phyloP scores from a whole-genome alignment of 495 filamentous ascomycete species.

The Parachaetomium inaequale region DNA sequence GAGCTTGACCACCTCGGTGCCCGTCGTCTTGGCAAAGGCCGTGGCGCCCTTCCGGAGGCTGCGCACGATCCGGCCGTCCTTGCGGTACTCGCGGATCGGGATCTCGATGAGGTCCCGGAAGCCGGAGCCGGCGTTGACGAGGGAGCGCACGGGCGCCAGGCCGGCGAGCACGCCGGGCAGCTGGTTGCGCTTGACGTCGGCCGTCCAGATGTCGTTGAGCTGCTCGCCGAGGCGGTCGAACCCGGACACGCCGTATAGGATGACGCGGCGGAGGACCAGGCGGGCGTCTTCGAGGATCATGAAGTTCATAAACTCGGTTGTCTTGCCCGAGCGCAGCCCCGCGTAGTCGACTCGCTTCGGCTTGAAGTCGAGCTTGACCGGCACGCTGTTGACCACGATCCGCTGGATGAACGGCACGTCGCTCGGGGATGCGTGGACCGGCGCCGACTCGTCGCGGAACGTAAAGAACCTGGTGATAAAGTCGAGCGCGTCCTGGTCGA shows the following conservation, averaged over 20 bases:
- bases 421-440: slow-evolving; percentile 49
- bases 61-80: slow-evolving; percentile 88
- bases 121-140: slow-evolving; percentile 86
- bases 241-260: slow-evolving; percentile 86
- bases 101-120: slow-evolving; percentile 82
- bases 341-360: slow-evolving; percentile 95
- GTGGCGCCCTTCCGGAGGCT: slow-evolving; percentile 86
- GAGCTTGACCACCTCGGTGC: slow-evolving; percentile 83
- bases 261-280: slow-evolving; percentile 81
- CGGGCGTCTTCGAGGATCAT: slow-evolving; percentile 85
- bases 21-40: slow-evolving; percentile 87
- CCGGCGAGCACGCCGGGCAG: slow-evolving; percentile 86
- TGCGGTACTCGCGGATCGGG: slow-evolving; percentile 86
- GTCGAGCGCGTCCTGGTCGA: slow-evolving; percentile 97
- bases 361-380: slow-evolving; percentile 90
- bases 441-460: slow-evolving; percentile 77
- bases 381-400: slow-evolving; percentile 78
- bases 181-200: slow-evolving; percentile 85
- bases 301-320: slow-evolving; percentile 99
- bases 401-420: slow-evolving; percentile 89
- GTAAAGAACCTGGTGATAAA: slow-evolving; percentile 97
- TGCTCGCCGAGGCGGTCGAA: slow-evolving; percentile 84
- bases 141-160: slow-evolving; percentile 79
- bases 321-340: slow-evolving; percentile 93
- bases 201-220: slow-evolving; percentile 96